Percentiles rank a stretch among this genome's conserved stretches.
Conservation (phyloP, 306 rosid species). For the Begonia peltatifolia region DNA sequence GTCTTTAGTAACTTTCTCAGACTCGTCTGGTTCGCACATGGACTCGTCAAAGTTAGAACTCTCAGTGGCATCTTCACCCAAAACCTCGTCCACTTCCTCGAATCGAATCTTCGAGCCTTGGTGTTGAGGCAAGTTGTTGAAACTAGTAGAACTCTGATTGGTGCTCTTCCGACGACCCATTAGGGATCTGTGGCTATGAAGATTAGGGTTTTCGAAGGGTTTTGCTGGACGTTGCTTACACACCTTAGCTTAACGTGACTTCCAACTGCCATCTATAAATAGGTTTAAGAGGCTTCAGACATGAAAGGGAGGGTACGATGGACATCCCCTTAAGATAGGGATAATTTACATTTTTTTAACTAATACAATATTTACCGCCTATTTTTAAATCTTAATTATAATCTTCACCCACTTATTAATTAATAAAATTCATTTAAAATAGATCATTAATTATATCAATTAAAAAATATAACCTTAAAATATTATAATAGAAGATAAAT, state of each 20-base stretch:
- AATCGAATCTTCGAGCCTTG: conserved; percentile 35
- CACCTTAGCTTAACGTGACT: not conserved
- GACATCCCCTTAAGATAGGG: too few relatives aligned
- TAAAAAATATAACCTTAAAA: too few relatives aligned
- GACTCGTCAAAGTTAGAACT: conserved; percentile 70
- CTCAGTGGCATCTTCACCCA: conserved; percentile 33
- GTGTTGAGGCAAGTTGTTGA: conserved; percentile 10
- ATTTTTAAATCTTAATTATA: too few relatives aligned
- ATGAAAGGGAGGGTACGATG: too few relatives aligned
- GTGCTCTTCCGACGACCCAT: conserved; percentile 61
- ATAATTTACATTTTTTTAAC: too few relatives aligned
- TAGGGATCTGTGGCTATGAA: conserved; percentile 4
- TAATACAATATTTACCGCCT: too few relatives aligned
- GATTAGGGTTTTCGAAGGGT: conserved; percentile 10
- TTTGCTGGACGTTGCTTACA: conserved; percentile 3
- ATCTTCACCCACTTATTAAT: too few relatives aligned
- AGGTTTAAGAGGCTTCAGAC: not conserved
- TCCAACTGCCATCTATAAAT: not conserved
- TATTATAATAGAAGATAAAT: too few relatives aligned
- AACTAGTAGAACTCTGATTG: conserved; percentile 14
- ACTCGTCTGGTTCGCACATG: conserved; percentile 40
- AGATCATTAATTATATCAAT: too few relatives aligned
- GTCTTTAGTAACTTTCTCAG: conserved; percentile 21
- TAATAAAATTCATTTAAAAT: too few relatives aligned
- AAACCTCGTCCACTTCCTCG: conserved; percentile 42